Conservation (phyloP, 306 rosid genomes). For the Erythrophleum fordii region DNA sequence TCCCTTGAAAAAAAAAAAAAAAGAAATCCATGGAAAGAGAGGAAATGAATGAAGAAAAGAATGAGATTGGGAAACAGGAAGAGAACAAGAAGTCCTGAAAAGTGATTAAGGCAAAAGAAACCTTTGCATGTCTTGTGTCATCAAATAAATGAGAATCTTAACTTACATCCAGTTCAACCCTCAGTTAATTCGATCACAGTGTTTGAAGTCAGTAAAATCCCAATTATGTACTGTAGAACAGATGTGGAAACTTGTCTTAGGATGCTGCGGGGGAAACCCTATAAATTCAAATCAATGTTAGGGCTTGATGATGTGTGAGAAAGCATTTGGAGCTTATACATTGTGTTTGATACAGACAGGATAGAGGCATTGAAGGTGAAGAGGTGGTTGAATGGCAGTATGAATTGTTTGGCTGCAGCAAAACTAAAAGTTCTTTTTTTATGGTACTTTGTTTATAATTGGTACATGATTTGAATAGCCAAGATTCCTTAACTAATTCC, state of each 20-base stretch:
- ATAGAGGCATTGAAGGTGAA: background rate
- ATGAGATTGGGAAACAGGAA: background rate
- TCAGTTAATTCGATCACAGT: background rate
- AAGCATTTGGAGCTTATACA: background rate
- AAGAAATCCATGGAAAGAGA: background rate
- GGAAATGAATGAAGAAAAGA: slow-evolving; percentile 24
- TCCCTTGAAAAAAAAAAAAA: background rate
- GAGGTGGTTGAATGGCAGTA: background rate
- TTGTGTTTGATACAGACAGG: background rate
- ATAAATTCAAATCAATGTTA: background rate
- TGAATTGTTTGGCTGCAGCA: background rate
- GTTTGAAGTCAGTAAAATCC: background rate
- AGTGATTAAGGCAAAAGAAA: background rate
- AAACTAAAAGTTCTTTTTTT: too few species aligned
- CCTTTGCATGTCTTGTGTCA: background rate
- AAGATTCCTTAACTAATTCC: background rate
- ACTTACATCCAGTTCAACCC: background rate
- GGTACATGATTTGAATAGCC: background rate
- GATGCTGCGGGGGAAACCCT: background rate
- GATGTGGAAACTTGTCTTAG: background rate
- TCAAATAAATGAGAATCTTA: background rate
- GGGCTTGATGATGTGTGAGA: background rate
- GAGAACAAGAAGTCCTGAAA: background rate
- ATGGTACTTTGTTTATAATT: background rate
- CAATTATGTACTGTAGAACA: background rate